Evolutionary conservation across 2,329 filamentous ascomycete species (phyloP).

Genomic region (Aspergillus tanneri): DNA sequence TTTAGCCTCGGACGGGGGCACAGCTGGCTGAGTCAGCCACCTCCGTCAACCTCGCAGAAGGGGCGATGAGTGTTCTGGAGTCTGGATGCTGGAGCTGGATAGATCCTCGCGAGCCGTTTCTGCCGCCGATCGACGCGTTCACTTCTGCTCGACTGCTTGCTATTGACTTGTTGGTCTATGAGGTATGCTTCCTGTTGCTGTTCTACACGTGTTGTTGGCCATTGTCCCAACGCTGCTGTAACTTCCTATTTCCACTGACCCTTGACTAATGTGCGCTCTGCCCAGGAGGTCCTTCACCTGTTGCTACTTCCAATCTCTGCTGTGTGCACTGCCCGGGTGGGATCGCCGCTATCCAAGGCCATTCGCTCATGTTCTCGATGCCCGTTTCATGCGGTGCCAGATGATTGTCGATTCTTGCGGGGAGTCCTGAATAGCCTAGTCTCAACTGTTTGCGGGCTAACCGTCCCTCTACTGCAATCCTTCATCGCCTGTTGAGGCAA

Average conservation of each 20-base stretch:
- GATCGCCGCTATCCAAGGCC: conserved; percentile 15
- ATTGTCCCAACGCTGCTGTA: conserved; percentile 11
- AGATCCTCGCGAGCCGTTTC: conserved; percentile 19
- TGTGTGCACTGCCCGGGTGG: conserved; percentile 1
- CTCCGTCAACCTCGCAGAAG: conserved; percentile 39
- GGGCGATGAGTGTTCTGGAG: conserved; percentile 32
- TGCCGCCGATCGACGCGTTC: conserved; percentile 29
- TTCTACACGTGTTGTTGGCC: conserved; percentile 29
- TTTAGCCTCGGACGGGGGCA: conserved; percentile 25
- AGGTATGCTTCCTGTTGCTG: conserved; percentile 16
- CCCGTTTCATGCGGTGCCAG: conserved; percentile 25
- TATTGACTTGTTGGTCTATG: conserved; percentile 10
- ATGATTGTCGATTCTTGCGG: conserved; percentile 29
- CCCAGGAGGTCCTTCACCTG: neutral
- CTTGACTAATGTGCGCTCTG: conserved; percentile 14
- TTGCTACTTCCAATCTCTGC: conserved; percentile 1
- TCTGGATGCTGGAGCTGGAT: conserved; percentile 20
- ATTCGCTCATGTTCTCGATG: conserved; percentile 26
- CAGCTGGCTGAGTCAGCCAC: conserved; percentile 35
- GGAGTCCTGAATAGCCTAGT: conserved; percentile 29
- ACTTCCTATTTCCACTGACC: conserved; percentile 14
- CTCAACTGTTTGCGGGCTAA: conserved; percentile 17
- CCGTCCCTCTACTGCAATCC: conserved; percentile 14
- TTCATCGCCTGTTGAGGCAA: conserved; percentile 10
- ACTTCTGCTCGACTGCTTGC: conserved; percentile 11